These are phyloP conservation scores for Colletotrichum echinochloae DNA, from an alignment of 2,329 filamentous ascomycete species.

Conservation along the genomic window DNA sequence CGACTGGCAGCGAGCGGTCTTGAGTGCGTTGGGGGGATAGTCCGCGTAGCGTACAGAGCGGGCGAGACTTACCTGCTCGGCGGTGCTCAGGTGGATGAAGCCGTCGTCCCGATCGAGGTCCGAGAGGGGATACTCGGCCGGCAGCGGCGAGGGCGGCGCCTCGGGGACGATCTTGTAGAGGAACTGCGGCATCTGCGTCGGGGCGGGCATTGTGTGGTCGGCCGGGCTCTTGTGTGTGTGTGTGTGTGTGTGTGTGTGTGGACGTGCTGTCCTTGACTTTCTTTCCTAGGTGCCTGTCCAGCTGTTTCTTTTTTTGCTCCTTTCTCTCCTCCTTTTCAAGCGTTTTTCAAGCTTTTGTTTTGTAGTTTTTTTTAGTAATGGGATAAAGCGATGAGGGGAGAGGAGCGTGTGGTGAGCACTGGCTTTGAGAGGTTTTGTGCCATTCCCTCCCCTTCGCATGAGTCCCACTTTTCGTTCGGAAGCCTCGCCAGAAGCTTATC, in stretches of 20 bases:
- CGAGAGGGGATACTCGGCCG: slow-evolving; percentile 66
- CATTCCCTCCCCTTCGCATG: background rate
- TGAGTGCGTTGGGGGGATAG: background rate
- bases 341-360: no score
- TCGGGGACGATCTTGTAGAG: slow-evolving; percentile 72
- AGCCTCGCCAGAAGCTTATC: background rate
- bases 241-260: background rate
- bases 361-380: background rate
- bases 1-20: background rate
- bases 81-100: slow-evolving; percentile 71
- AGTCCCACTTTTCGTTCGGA: background rate
- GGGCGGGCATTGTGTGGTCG: slow-evolving; percentile 30
- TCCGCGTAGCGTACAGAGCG: background rate
- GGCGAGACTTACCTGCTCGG: slow-evolving; percentile 59
- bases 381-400: background rate
- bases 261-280: background rate
- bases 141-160: slow-evolving; percentile 65
- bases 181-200: slow-evolving; percentile 53
- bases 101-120: slow-evolving; percentile 70
- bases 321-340: background rate
- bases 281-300: no score
- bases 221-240: background rate
- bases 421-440: slow-evolving; percentile 1
- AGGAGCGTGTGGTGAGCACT: background rate
- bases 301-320: background rate